Base-by-base conservation (phyloP, 345 rosid genomes). In the Eucalyptus cloeziana region DNA sequence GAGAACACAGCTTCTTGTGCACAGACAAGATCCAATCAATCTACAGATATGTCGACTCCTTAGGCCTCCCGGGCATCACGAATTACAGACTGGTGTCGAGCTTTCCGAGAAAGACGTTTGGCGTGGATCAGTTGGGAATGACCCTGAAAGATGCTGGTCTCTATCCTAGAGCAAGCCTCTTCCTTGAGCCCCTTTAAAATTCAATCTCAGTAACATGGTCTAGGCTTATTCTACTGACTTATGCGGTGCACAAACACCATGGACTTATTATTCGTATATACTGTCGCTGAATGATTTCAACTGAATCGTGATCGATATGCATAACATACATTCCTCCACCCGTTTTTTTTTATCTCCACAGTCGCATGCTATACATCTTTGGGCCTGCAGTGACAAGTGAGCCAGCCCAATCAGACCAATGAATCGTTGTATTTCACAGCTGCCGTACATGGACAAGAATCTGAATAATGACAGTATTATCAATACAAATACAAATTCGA, bases 91-190 rank as follows among this genome's bases (percentile, higher is more conserved):
- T 94, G 86, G 90, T 95, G 79, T 93, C 95, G 51, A 92, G 92
- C 90, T 95, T 93, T 76, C 96, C 96, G 0, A 93, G 96, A 87
- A 94, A 88, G 93, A 86, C 88, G 13, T 95, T 88, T 8, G 93
- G 95, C 11, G 90, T 81, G 49, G 95, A 95, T 89, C 93, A 93
- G 86, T 89, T 92, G 92, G 94, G 93, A 49, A 88, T 92, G 91
- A 94, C 92, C 13, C 92, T 94, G 7, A 92, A 92, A 89, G 95
- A 94, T 22, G 93, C 96, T 83, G 95, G 95, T 54, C 93, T 95
- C 37, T 91, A 93, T 91, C 95, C 95, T 44, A 91, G 95, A 92
- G 94, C 96, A 89, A 94, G 91, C 91, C 91, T 94, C 85, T 95
- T 94, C 92, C 56, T 95, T 27, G 96, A 94, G 92, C 94, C 92